Evolutionary conservation across 306 rosid genomes (phyloP).

Genomic region (Purshia tridentata): DNA sequence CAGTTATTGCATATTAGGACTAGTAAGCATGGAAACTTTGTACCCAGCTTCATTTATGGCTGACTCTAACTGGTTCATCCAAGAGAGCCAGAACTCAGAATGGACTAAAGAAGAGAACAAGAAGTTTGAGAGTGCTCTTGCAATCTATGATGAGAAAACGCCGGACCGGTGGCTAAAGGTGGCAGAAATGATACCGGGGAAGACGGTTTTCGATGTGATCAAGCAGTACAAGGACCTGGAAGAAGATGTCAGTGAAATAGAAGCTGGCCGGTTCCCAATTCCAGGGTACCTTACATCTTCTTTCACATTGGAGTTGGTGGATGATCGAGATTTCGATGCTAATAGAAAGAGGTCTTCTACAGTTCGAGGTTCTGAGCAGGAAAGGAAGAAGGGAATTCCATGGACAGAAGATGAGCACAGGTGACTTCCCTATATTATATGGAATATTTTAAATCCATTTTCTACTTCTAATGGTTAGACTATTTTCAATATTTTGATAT

Average conservation of each 20-base stretch:
- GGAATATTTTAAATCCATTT: background rate
- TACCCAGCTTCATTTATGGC: slow-evolving; percentile 42
- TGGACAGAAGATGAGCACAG: slow-evolving; percentile 92
- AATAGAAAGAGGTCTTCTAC: slow-evolving; percentile 47
- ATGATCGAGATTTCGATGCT: slow-evolving; percentile 54
- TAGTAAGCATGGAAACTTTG: slow-evolving; percentile 60
- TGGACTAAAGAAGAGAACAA: slow-evolving; percentile 95
- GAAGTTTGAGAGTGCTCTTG: slow-evolving; percentile 86
- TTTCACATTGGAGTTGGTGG: slow-evolving; percentile 59
- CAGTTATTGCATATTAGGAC: slow-evolving; percentile 13
- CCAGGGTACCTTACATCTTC: slow-evolving; percentile 70
- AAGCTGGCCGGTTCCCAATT: slow-evolving; percentile 75
- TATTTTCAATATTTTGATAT: background rate
- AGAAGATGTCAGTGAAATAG: slow-evolving; percentile 80
- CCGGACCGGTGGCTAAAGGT: slow-evolving; percentile 76
- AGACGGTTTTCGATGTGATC: slow-evolving; percentile 72
- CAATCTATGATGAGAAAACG: slow-evolving; percentile 67
- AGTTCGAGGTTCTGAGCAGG: slow-evolving; percentile 63
- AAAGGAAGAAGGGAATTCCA: slow-evolving; percentile 70
- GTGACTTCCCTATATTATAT: slow-evolving; percentile 33
- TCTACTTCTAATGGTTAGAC: background rate
- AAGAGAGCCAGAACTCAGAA: slow-evolving; percentile 48
- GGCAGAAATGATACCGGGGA: slow-evolving; percentile 87
- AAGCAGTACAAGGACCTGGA: slow-evolving; percentile 79
- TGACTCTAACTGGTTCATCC: slow-evolving; percentile 46